phyloP scores from a whole-genome alignment of 169 alveolate genomes.

The Babesia bovis region DNA sequence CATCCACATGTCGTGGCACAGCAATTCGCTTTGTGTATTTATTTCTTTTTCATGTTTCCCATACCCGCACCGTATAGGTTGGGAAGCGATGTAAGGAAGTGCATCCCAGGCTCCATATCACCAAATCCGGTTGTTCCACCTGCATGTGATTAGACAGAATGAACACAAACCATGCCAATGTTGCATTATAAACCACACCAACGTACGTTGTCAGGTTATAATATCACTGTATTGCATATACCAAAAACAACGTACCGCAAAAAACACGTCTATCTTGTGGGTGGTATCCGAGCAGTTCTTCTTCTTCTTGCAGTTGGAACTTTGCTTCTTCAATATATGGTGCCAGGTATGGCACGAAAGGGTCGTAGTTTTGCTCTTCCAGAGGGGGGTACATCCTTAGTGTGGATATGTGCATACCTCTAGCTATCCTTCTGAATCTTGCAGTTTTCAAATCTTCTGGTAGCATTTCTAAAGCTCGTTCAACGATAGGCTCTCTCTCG shows the following conservation, averaged over 20 bases:
- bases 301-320: constrained; percentile 86
- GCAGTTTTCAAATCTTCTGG: constrained; percentile 78
- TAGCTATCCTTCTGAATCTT: constrained; percentile 79
- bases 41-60: constrained; percentile 64
- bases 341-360: constrained; percentile 84
- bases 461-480: constrained; percentile 78
- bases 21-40: not conserved
- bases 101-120: constrained; percentile 80
- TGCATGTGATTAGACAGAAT: too few species aligned
- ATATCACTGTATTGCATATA: too few species aligned
- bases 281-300: constrained; percentile 84
- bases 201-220: too few species aligned
- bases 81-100: constrained; percentile 76
- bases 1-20: too few species aligned
- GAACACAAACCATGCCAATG: too few species aligned
- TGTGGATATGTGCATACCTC: constrained; percentile 78
- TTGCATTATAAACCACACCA: too few species aligned
- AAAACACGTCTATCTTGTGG: constrained; percentile 80
- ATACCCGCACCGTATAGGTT: constrained; percentile 77
- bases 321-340: constrained; percentile 88
- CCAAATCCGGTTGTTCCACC: constrained; percentile 82
- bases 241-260: constrained; percentile 70
- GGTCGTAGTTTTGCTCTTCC: constrained; percentile 85
- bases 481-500: constrained; percentile 83
- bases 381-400: constrained; percentile 71